These are phyloP conservation scores for Besnoitia besnoiti DNA, from an alignment of 169 alveolate genomes.

Conservation along the genomic window DNA sequence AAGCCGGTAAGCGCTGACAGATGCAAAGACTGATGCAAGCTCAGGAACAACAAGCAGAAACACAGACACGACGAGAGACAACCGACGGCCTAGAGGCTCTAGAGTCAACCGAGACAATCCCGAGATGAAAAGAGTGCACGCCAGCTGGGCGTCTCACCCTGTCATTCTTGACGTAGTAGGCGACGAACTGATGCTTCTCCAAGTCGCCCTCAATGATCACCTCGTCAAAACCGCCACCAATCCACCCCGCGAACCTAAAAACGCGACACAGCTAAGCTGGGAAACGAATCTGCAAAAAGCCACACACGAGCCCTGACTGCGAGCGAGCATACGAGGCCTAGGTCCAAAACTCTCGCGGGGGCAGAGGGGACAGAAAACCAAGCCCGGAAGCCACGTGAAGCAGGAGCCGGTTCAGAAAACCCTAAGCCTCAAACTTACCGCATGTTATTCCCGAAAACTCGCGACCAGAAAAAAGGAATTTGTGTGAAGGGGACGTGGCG, in stretches of 20 bases:
- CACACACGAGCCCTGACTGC: too few relatives aligned
- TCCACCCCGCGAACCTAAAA: conserved; percentile 57
- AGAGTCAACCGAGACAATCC: too few relatives aligned
- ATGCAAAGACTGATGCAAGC: too few relatives aligned
- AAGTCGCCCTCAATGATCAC: conserved; percentile 70
- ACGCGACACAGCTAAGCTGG: neutral
- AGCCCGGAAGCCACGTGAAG: too few relatives aligned
- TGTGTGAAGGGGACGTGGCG: conserved; percentile 34
- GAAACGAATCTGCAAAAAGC: too few relatives aligned
- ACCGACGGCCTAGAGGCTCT: too few relatives aligned
- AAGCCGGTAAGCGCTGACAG: neutral
- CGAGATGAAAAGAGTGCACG: too few relatives aligned
- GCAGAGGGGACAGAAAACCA: neutral
- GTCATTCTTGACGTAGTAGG: conserved; percentile 64
- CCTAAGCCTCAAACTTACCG: too few relatives aligned
- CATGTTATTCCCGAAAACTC: conserved; percentile 62
- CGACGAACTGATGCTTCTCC: conserved; percentile 63
- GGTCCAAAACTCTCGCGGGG: neutral
- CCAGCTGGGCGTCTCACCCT: conserved; percentile 41
- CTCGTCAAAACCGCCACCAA: conserved; percentile 51
- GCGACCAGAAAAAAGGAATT: conserved; percentile 70
- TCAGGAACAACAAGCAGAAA: too few relatives aligned
- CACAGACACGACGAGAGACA: too few relatives aligned
- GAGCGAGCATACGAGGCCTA: too few relatives aligned
- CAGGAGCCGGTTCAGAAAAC: too few relatives aligned